Conservation (phyloP, 164 flowering plant genomes). For the Dillenia suffruticosa region DNA sequence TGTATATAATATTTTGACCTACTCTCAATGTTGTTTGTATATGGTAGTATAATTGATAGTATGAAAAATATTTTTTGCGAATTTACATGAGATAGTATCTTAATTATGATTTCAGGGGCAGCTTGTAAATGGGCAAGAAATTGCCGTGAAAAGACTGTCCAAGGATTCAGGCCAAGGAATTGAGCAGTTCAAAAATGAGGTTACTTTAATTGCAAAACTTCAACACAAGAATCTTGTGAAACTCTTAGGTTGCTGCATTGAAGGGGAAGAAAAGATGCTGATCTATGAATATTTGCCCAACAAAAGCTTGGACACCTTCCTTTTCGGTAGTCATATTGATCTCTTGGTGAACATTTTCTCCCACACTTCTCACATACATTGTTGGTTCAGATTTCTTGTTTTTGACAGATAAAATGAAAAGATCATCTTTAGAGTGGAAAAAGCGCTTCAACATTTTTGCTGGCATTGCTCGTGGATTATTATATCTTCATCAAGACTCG, state of each 20-base stretch:
- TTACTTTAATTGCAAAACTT: constrained; percentile 34
- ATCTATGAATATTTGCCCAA: constrained; percentile 33
- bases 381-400: background rate
- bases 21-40: no score
- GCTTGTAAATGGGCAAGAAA: constrained; percentile 26
- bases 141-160: constrained; percentile 39
- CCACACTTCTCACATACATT: background rate
- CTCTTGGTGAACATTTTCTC: background rate
- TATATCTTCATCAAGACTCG: constrained; percentile 48
- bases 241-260: no score
- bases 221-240: no score
- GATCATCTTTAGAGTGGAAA: constrained; percentile 22
- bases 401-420: constrained; percentile 14
- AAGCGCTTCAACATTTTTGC: constrained; percentile 28
- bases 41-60: no score
- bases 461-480: constrained; percentile 42
- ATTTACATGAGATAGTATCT: no score
- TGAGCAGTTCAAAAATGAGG: constrained; percentile 38
- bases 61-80: no score
- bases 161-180: constrained; percentile 29
- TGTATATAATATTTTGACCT: no score
- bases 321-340: constrained; percentile 17
- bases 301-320: constrained; percentile 9
- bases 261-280: no score
- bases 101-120: constrained; percentile 18